A percentile compares a stretch with the other conserved stretches of the same genome.
Evolutionary conservation across 1,284 basidiomycete genomes (phyloP).

Genomic region (Cryptococcus floricola): DNA sequence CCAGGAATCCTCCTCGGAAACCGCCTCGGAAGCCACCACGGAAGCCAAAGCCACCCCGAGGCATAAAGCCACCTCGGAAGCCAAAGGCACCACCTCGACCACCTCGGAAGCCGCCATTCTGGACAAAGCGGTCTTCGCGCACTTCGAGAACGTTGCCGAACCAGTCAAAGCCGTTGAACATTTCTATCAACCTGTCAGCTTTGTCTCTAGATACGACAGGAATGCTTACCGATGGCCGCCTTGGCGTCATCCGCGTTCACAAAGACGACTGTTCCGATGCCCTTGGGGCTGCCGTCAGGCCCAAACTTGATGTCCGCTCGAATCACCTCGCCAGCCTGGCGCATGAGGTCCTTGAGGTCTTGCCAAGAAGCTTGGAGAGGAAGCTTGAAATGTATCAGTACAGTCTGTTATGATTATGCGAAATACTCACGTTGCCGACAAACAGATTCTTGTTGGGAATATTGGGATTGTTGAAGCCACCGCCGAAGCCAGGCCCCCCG

Average conservation of each 20-base stretch:
- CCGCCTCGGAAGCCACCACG: constrained; percentile 55
- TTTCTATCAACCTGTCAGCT: constrained; percentile 54
- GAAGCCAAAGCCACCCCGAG: constrained; percentile 59
- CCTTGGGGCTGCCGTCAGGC: constrained; percentile 87
- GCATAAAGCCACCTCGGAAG: constrained; percentile 43
- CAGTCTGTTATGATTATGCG: neutral
- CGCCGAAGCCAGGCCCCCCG: neutral
- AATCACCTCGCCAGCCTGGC: constrained; percentile 87
- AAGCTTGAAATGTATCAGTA: constrained; percentile 58
- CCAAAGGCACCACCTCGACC: constrained; percentile 14
- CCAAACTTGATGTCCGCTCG: constrained; percentile 91
- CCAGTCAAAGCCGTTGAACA: constrained; percentile 94
- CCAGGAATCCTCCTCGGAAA: constrained; percentile 52
- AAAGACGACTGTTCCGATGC: constrained; percentile 91
- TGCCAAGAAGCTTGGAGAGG: constrained; percentile 97
- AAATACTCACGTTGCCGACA: constrained; percentile 72
- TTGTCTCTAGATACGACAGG: neutral
- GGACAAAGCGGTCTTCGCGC: constrained; percentile 84
- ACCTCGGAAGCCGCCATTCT: constrained; percentile 43
- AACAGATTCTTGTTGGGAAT: constrained; percentile 70
- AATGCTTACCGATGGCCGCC: constrained; percentile 70
- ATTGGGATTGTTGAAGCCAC: constrained; percentile 14
- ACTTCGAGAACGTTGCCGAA: constrained; percentile 89
- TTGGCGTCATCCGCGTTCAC: constrained; percentile 84
- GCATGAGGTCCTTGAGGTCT: constrained; percentile 95